Evolutionary conservation across 495 filamentous ascomycete genomes (phyloP).

Genomic region (Pseudomonodictys pantanalensis): DNA sequence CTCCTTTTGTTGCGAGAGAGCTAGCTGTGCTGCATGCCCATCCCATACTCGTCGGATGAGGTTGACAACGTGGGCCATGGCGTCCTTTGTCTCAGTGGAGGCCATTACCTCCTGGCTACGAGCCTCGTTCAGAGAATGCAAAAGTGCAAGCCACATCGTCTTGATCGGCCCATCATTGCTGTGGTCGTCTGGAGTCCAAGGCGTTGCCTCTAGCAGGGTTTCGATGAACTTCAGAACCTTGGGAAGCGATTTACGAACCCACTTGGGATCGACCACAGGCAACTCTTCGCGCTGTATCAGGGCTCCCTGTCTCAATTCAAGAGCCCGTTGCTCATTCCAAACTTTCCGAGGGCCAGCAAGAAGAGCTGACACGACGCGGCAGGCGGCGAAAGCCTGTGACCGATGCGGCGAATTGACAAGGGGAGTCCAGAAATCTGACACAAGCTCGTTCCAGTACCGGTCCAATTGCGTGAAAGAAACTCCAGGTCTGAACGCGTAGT

Average conservation of each 20-base stretch:
- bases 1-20: constrained; percentile 14
- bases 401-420: constrained; percentile 36
- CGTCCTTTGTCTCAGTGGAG: constrained; percentile 73
- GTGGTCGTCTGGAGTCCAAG: constrained; percentile 49
- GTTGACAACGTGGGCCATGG: constrained; percentile 67
- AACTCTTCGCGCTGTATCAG: constrained; percentile 65
- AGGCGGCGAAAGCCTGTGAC: constrained; percentile 43
- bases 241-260: constrained; percentile 70
- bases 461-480: constrained; percentile 61
- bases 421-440: constrained; percentile 54
- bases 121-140: constrained; percentile 68
- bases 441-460: constrained; percentile 73
- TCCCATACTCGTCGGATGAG: constrained; percentile 68
- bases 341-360: constrained; percentile 63
- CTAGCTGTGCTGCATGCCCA: constrained; percentile 9
- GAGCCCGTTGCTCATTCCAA: constrained; percentile 72
- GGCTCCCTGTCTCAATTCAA: constrained; percentile 54
- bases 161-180: constrained; percentile 48
- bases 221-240: constrained; percentile 64
- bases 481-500: constrained; percentile 78
- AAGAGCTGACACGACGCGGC: constrained; percentile 63
- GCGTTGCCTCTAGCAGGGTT: constrained; percentile 56
- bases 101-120: constrained; percentile 88
- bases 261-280: constrained; percentile 75
- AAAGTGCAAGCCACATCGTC: constrained; percentile 66